Percentiles rank a stretch among this genome's conserved stretches.
These are phyloP conservation scores for Tetrapisispora pingtungensis DNA, from an alignment of 805 yeast genomes.

Conservation along the genomic window DNA sequence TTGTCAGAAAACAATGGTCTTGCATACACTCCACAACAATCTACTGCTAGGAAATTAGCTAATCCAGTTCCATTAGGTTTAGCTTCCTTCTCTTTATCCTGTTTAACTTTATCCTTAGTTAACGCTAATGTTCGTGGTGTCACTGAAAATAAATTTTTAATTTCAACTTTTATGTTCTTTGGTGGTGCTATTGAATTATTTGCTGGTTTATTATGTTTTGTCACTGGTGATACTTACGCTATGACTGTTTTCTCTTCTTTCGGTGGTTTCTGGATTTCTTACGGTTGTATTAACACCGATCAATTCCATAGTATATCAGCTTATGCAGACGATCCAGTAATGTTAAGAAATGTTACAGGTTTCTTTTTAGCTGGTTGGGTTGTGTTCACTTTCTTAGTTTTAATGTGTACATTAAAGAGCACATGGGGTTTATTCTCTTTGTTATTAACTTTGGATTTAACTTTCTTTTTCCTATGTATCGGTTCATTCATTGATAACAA, in stretches of 20 bases:
- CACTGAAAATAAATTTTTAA: constrained; percentile 46
- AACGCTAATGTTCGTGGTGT: constrained; percentile 64
- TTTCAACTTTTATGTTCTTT: constrained; percentile 58
- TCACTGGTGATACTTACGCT: constrained; percentile 69
- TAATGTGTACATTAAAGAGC: constrained; percentile 48
- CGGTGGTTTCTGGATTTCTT: constrained; percentile 73
- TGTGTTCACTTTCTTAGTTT: constrained; percentile 50
- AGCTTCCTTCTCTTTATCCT: constrained; percentile 50
- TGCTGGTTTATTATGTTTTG: constrained; percentile 70
- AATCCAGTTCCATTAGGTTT: constrained; percentile 73
- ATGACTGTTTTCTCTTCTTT: constrained; percentile 41
- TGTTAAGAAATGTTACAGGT: constrained; percentile 43
- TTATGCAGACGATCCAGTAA: constrained; percentile 36
- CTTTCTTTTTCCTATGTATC: constrained; percentile 41
- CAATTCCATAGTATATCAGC: constrained; percentile 46
- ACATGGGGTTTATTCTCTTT: constrained; percentile 50
- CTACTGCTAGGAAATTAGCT: constrained; percentile 40
- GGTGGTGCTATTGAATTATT: constrained; percentile 64
- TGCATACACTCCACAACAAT: constrained; percentile 7
- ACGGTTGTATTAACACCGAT: constrained; percentile 53
- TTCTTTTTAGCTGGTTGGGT: constrained; percentile 55
- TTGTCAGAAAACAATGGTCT: constrained; percentile 3
- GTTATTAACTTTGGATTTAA: constrained; percentile 43
- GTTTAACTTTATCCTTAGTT: constrained; percentile 50
- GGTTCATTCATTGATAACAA: constrained; percentile 42